Evolutionary conservation across 805 yeast genomes (phyloP).

Genomic region (Lipomyces anomalus): DNA sequence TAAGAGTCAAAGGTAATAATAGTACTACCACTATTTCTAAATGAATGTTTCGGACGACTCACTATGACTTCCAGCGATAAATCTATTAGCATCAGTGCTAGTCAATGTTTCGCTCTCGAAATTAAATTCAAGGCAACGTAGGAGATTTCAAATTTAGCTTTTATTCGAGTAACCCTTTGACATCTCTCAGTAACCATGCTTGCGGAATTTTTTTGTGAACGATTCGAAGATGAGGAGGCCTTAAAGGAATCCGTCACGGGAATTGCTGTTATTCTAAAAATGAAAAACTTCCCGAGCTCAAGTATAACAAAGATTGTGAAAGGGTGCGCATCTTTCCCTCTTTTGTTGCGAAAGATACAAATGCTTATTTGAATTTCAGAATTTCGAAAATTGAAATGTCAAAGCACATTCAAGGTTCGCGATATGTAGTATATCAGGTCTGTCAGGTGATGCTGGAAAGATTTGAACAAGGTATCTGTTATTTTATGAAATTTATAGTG

Average conservation of each 20-base stretch:
- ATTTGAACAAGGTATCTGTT: slow-evolving; percentile 5
- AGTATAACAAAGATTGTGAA: slow-evolving; percentile 31
- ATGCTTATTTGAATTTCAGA: too few relatives aligned
- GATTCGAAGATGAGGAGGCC: slow-evolving; percentile 60
- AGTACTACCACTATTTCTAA: background rate
- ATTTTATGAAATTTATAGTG: background rate
- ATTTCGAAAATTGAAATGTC: slow-evolving; percentile 30
- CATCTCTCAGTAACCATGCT: slow-evolving; percentile 31
- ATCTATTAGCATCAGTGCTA: slow-evolving; percentile 41
- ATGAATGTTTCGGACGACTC: background rate
- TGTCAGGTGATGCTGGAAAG: slow-evolving; percentile 29
- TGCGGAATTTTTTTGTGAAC: slow-evolving; percentile 51
- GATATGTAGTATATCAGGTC: slow-evolving; percentile 55
- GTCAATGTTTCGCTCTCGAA: slow-evolving; percentile 29
- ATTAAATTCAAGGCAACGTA: slow-evolving; percentile 37
- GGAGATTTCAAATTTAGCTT: background rate
- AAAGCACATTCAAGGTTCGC: slow-evolving; percentile 30
- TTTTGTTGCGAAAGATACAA: slow-evolving; percentile 27
- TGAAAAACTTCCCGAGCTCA: slow-evolving; percentile 42
- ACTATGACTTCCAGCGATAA: slow-evolving; percentile 33
- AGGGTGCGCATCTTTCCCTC: slow-evolving; percentile 33
- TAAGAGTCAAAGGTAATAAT: slow-evolving; percentile 40
- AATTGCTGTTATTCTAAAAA: slow-evolving; percentile 44
- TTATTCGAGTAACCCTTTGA: background rate
- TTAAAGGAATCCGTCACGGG: slow-evolving; percentile 51